Conservation (phyloP, 148 eudicot species). For the Camellia sinensis region DNA sequence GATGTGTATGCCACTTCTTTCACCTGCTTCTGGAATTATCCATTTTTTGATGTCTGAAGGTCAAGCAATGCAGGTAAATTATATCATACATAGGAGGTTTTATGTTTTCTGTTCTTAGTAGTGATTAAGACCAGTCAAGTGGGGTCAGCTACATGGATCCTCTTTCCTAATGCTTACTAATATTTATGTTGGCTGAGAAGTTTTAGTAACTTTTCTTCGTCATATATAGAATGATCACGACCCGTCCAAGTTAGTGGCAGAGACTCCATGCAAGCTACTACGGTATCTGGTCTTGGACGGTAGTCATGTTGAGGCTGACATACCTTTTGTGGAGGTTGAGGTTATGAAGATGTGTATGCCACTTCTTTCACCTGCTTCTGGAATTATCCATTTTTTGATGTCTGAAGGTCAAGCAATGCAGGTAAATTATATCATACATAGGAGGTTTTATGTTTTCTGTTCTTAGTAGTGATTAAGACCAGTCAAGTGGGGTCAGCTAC, state of each 20-base stretch:
- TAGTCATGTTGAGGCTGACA: slow-evolving; percentile 93
- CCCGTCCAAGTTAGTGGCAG: slow-evolving; percentile 95
- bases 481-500: too few relatives aligned
- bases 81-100: too few relatives aligned
- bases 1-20: slow-evolving; percentile 99
- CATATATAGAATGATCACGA: slow-evolving; percentile 85
- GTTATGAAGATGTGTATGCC: slow-evolving; percentile 99
- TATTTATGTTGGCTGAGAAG: slow-evolving; percentile 18
- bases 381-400: slow-evolving; percentile 69
- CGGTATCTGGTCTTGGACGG: slow-evolving; percentile 80
- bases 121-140: slow-evolving; percentile 1
- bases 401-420: slow-evolving; percentile 99
- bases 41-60: slow-evolving; percentile 91
- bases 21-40: slow-evolving; percentile 88
- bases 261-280: slow-evolving; percentile 96
- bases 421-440: slow-evolving; percentile 33
- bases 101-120: background rate
- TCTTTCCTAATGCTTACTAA: slow-evolving; percentile 1
- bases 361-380: slow-evolving; percentile 96
- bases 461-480: slow-evolving; percentile 2
- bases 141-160: too few relatives aligned
- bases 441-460: background rate
- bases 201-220: slow-evolving; percentile 9
- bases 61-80: slow-evolving; percentile 96
- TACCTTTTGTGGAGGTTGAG: slow-evolving; percentile 97